Evolutionary conservation across 805 yeast genomes (phyloP).

Genomic region (Komagataella phaffii): DNA sequence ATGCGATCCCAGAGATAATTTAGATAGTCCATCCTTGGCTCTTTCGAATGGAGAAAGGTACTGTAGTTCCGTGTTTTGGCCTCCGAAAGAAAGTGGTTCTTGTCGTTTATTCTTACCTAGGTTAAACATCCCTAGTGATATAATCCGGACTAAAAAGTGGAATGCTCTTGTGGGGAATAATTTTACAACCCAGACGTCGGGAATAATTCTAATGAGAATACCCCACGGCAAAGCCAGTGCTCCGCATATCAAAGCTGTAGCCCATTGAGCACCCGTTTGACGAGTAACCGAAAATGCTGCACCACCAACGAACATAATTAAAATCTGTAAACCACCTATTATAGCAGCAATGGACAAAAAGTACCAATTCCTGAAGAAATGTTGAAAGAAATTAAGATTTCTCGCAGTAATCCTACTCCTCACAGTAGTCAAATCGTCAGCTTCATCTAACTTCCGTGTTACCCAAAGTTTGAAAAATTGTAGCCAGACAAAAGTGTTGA

Average conservation of each 20-base stretch:
- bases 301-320: slow-evolving; percentile 96
- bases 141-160: slow-evolving; percentile 12
- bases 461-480: slow-evolving; percentile 91
- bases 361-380: slow-evolving; percentile 71
- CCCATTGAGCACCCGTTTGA: slow-evolving; percentile 86
- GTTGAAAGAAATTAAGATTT: slow-evolving; percentile 73
- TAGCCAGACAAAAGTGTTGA: slow-evolving; percentile 95
- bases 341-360: slow-evolving; percentile 60
- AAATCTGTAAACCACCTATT: slow-evolving; percentile 73
- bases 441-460: slow-evolving; percentile 83
- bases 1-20: neutral
- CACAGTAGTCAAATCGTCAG: slow-evolving; percentile 47
- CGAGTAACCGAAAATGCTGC: slow-evolving; percentile 77
- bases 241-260: slow-evolving; percentile 73
- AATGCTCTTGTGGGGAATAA: slow-evolving; percentile 52
- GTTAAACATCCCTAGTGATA: slow-evolving; percentile 7
- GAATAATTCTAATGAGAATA: slow-evolving; percentile 58
- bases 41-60: slow-evolving; percentile 12
- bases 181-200: slow-evolving; percentile 61
- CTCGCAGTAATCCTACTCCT: slow-evolving; percentile 44
- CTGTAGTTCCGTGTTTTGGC: neutral
- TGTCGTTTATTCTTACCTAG: neutral
- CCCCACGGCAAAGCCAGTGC: slow-evolving; percentile 74
- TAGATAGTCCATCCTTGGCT: slow-evolving; percentile 13
- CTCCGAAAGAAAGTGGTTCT: neutral